Evolutionary conservation across 1,139 yeast species (phyloP), one percentile per base, ranked within the genome.

Genomic region (Lodderomyces orthopsilosis): DNA sequence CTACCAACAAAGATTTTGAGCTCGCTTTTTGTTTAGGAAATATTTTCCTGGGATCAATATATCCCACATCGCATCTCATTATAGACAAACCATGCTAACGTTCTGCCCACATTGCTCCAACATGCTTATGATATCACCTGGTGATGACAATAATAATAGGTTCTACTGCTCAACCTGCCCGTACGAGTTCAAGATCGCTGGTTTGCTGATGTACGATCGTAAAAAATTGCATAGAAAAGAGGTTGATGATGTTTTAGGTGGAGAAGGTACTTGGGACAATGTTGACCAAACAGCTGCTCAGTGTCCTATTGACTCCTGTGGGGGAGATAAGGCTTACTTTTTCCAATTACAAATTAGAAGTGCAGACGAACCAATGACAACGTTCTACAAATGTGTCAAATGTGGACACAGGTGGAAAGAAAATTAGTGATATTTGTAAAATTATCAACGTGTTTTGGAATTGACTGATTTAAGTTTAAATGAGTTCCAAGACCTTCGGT

Each of bases 361-460:
- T 51, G 95, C 95, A 3, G 94, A 87, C 70, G 85, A 80, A 58
- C 93, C 98, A 24, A 91, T 93, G 97, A 93, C 98, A 1, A 91
- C 98, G 2, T 93, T 93, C 62, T 89, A 87, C 65, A 89, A 85
- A 65, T 93, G 98, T 70, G 90, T 89, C 38, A 84, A 80, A 51
- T 93, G 98, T 70, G 88, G 90, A 37, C 81, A 90, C 62, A 95
- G 93, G 65, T 93, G 98, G 98, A 85, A 96, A 68, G 98, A 93
- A 59, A 93, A 93, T 57, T 93, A 34, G 15, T 32, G 35, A 15
- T 17, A 21, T 21, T 21, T 21, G n/a, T n/a, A n/a, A n/a, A n/a
- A n/a, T n/a, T n/a, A n/a, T n/a, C n/a, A n/a, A n/a, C n/a, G 17
- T 5, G 19, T 28, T 13, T 24, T 40, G 18, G 19, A 30, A 15